Evolutionary conservation across 2,329 filamentous ascomycete genomes (phyloP).

Genomic region (Xylariaceae sp.): DNA sequence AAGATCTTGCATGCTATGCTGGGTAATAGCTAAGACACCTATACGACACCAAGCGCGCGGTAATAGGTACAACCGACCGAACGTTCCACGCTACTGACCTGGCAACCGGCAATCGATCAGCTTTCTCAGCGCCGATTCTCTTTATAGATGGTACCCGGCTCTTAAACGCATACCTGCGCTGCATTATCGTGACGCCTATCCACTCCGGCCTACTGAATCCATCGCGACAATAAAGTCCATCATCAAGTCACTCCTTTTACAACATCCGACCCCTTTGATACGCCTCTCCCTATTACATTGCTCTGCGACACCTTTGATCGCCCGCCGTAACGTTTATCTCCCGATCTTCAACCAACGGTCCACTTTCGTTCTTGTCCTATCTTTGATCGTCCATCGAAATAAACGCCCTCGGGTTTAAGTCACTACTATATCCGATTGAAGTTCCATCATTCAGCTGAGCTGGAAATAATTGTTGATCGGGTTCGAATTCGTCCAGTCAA

Average conservation of each 20-base stretch:
- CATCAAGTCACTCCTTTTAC: conserved; percentile 23
- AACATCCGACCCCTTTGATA: conserved; percentile 4
- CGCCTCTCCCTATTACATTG: not conserved
- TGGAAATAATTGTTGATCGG: conserved; percentile 12
- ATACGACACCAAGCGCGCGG: not conserved
- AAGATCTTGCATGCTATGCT: not conserved
- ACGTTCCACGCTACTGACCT: not conserved
- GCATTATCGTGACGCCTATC: not conserved
- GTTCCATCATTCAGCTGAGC: not conserved
- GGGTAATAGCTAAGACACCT: not conserved
- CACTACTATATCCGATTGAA: conserved; percentile 4
- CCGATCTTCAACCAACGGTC: conserved; percentile 2
- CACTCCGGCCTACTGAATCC: not conserved
- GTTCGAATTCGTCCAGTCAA: conserved; percentile 7
- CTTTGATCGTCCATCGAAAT: conserved; percentile 8
- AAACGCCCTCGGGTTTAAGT: conserved; percentile 10
- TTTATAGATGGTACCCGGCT: not conserved
- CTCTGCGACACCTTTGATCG: conserved; percentile 8
- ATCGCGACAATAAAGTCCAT: not conserved
- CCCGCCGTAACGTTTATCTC: conserved; percentile 1
- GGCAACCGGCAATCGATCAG: conserved; percentile 1
- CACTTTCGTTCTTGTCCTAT: not conserved
- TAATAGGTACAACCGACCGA: not conserved
- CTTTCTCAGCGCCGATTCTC: not conserved
- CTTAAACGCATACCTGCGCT: not conserved